Evolutionary conservation across 139 green algal species (phyloP).

Genomic region (Chlamydomonas incerta): DNA sequence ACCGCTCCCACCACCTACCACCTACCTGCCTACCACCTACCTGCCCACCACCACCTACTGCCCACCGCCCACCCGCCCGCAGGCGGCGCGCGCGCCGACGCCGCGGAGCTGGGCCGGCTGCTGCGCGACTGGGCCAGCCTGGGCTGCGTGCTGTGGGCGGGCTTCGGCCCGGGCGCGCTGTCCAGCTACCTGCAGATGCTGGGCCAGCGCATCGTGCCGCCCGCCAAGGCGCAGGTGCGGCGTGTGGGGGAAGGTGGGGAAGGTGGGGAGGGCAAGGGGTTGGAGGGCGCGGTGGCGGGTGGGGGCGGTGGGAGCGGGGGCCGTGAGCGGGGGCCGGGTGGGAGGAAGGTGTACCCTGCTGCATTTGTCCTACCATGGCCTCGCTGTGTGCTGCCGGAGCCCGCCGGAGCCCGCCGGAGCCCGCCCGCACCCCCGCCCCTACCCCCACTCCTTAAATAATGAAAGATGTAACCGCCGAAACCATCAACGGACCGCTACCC

Average conservation of each 20-base stretch:
- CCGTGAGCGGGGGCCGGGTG: neutral
- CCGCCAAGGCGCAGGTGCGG: constrained; percentile 32
- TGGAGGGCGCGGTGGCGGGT: neutral
- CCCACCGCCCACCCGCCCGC: neutral
- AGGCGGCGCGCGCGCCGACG: neutral
- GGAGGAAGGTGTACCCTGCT: no score
- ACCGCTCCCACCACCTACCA: no score
- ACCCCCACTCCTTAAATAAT: no score
- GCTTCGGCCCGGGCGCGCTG: constrained; percentile 24
- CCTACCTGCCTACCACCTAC: no score
- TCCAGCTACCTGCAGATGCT: constrained; percentile 38
- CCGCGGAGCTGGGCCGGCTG: neutral
- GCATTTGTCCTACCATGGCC: no score
- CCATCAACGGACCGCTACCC: no score
- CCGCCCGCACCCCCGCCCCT: neutral
- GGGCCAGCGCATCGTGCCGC: constrained; percentile 15
- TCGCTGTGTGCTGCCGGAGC: neutral
- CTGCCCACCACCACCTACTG: no score
- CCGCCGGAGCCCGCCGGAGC: no score
- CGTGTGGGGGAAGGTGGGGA: neutral
- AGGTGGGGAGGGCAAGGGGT: neutral
- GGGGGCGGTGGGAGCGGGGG: no score
- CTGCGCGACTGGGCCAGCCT: neutral
- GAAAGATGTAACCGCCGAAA: no score
- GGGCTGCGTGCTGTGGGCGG: constrained; percentile 25